Evolutionary conservation across 164 flowering plant species (phyloP).

Genomic region (Vitis rotundifolia): DNA sequence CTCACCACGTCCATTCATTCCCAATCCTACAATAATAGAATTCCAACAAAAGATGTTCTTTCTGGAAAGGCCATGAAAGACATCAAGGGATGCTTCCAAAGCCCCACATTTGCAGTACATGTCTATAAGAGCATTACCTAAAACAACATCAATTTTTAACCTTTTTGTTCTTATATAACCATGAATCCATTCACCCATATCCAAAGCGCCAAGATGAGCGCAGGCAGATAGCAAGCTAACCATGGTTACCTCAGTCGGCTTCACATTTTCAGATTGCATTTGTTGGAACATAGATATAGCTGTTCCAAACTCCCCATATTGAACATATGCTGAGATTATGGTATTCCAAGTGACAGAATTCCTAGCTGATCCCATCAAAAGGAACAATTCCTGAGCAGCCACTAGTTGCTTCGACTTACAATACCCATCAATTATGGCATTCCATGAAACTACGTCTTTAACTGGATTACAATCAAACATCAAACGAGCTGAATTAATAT

Average conservation of each 20-base stretch:
- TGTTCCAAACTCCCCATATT: conserved; percentile 17
- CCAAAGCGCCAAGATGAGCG: conserved; percentile 49
- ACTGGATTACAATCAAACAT: conserved; percentile 32
- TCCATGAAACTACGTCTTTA: conserved; percentile 45
- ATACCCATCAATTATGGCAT: conserved; percentile 46
- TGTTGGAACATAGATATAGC: conserved; percentile 25
- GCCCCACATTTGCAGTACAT: conserved; percentile 48
- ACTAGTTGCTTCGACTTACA: conserved; percentile 24
- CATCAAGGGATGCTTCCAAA: conserved; percentile 32
- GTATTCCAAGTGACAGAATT: conserved; percentile 42
- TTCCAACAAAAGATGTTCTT: conserved; percentile 45
- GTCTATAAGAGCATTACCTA: conserved; percentile 46
- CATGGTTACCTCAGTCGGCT: conserved; percentile 43
- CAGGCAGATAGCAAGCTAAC: conserved; percentile 45
- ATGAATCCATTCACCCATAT: conserved; percentile 43
- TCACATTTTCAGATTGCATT: conserved; percentile 34
- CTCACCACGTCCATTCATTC: conserved; percentile 41
- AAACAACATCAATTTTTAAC: conserved; percentile 28
- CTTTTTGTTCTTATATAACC: conserved; percentile 27
- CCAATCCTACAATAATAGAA: conserved; percentile 39
- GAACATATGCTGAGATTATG: conserved; percentile 36
- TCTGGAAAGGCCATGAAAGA: conserved; percentile 27
- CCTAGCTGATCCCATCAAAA: conserved; percentile 30
- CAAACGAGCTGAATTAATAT: conserved; percentile 25
- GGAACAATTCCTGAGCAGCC: conserved; percentile 33